phyloP scores from a whole-genome alignment of 2,329 filamentous ascomycete species.

The Talaromyces funiculosus region DNA sequence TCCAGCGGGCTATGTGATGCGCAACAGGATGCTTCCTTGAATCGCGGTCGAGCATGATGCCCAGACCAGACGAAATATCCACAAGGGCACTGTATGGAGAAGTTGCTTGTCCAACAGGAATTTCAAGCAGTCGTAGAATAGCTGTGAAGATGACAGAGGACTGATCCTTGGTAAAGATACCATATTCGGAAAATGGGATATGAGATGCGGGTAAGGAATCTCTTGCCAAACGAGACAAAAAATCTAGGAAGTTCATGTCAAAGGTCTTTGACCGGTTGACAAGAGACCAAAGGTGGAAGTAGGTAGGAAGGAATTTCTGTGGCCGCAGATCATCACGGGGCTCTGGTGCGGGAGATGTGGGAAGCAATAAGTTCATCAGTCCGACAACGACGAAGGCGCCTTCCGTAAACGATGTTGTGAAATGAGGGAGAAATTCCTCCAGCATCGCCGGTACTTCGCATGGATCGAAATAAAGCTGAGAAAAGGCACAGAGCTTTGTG shows the following conservation, averaged over 20 bases:
- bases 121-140: conserved; percentile 81
- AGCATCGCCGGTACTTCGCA: conserved; percentile 75
- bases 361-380: conserved; percentile 78
- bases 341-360: conserved; percentile 67
- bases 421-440: conserved; percentile 75
- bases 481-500: conserved; percentile 83
- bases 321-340: conserved; percentile 72
- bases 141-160: conserved; percentile 90
- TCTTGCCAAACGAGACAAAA: conserved; percentile 78
- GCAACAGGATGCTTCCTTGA: conserved; percentile 86
- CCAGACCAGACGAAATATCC: conserved; percentile 76
- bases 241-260: conserved; percentile 81
- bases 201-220: conserved; percentile 72
- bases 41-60: conserved; percentile 83
- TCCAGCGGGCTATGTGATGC: conserved; percentile 88
- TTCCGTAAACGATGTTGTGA: conserved; percentile 87
- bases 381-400: conserved; percentile 91
- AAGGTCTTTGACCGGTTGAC: conserved; percentile 83
- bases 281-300: conserved; percentile 95
- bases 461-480: conserved; percentile 89
- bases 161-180: conserved; percentile 88
- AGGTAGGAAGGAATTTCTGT: conserved; percentile 81
- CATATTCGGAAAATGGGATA: conserved; percentile 75
- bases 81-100: conserved; percentile 79
- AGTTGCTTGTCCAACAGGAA: conserved; percentile 91